Percentiles rank a stretch among this genome's conserved stretches.
Evolutionary conservation across 768 basidiomycete genomes (phyloP).

Genomic region (Gymnopilus junonius): DNA sequence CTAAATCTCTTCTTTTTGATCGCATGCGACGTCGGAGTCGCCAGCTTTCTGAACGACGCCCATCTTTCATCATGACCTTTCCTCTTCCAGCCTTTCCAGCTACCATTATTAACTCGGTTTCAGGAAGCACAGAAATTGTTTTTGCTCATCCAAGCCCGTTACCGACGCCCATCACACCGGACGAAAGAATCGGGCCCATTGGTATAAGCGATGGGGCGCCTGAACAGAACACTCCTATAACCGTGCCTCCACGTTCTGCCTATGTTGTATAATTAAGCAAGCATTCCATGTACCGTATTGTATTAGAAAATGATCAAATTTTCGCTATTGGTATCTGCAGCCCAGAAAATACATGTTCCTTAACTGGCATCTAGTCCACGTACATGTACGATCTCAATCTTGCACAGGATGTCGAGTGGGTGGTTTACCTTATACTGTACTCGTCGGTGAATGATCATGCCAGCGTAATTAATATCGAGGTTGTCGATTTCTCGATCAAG

Average conservation of each 20-base stretch:
- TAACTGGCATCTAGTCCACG: too few relatives aligned
- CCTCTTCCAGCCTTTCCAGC: slow-evolving; percentile 3
- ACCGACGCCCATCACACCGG: not conserved
- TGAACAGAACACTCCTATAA: not conserved
- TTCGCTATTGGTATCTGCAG: too few relatives aligned
- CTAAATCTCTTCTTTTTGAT: slow-evolving; percentile 24
- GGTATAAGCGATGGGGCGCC: not conserved
- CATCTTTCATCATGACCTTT: slow-evolving; percentile 9
- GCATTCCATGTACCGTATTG: not conserved
- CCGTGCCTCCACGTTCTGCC: not conserved
- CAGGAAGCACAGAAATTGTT: slow-evolving; percentile 4
- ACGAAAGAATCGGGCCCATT: not conserved
- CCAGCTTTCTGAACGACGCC: slow-evolving; percentile 4
- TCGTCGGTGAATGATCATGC: too few relatives aligned
- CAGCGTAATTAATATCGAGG: too few relatives aligned
- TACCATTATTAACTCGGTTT: not conserved
- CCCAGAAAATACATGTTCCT: too few relatives aligned
- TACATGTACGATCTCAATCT: too few relatives aligned
- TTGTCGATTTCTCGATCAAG: too few relatives aligned
- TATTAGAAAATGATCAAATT: not conserved
- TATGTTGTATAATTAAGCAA: not conserved
- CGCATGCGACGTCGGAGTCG: slow-evolving; percentile 10
- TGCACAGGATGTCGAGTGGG: too few relatives aligned
- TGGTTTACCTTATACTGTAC: too few relatives aligned
- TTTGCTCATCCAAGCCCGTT: slow-evolving; percentile 3